Evolutionary conservation across 1,284 basidiomycete species (phyloP), one percentile per base, ranked within the genome.

Genomic region (Cutaneotrichosporon dermatis): DNA sequence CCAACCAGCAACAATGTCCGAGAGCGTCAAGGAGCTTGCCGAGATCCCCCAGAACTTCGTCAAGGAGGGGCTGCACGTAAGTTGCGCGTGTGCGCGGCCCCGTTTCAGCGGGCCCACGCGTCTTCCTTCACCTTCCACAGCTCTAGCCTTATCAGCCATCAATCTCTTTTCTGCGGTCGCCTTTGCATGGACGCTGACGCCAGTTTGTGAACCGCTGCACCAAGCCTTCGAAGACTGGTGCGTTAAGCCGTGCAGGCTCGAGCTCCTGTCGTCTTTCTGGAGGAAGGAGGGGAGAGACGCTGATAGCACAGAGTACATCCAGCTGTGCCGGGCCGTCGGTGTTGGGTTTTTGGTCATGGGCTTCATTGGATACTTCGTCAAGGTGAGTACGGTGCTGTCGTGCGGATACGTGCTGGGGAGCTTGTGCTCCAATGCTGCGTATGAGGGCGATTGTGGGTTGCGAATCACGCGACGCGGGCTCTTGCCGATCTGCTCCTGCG

Each of bases 141-240:
- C 25, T 25, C 25, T 25, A 25, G 25, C 25, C 25, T 25, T 25
- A 25, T 25, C 25, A 25, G 25, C 25, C 25, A 25, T 25, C 25
- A 25, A 25, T 25, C 25, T 25, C 25, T 25, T 25, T 25, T 25
- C 25, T 25, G 25, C 25, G 25, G 25, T 25, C 25, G 43, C 41
- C 34, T 11, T 40, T 43, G 36, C 25, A 25, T 25, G 25, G 25
- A 25, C 12, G 53, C 48, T 57, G 62, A 59, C 54, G 63, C 5
- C 72, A 96, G 93, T 98, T 99, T 82, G 81, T 99, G 69, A 90
- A 88, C 73, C 86, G 94, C 75, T 99, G 95, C 83, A 96, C 93
- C 66, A 99, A 99, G 82, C 95, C 95, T 56, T 91, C 91, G 57
- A 86, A 90, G 78, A 90, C 92, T 82, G 95, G 95, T 96, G 61